phyloP scores from a whole-genome alignment of 148 eudicot species.

The Heliosperma pusillum region DNA sequence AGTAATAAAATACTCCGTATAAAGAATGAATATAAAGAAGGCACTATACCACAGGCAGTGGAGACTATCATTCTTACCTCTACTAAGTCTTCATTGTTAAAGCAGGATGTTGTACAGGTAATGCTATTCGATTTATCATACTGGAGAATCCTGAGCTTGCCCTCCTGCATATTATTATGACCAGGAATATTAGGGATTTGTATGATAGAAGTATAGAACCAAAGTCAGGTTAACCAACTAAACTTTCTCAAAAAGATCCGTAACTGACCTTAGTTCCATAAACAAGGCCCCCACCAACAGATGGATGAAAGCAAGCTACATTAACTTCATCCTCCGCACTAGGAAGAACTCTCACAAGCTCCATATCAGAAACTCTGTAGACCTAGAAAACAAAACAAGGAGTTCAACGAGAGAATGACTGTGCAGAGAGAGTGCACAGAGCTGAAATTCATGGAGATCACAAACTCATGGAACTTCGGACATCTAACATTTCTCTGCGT shows the following conservation, averaged over 20 bases:
- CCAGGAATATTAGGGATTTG: slow-evolving; percentile 12
- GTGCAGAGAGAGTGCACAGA: neutral
- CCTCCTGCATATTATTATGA: slow-evolving; percentile 58
- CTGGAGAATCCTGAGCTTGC: slow-evolving; percentile 90
- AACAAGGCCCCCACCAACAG: slow-evolving; percentile 85
- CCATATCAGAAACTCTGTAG: slow-evolving; percentile 96
- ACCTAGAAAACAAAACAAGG: slow-evolving; percentile 44
- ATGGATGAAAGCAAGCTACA: slow-evolving; percentile 99
- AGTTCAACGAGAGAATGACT: slow-evolving; percentile 3
- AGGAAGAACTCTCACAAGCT: slow-evolving; percentile 95
- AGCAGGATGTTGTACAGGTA: slow-evolving; percentile 39
- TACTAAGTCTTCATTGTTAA: slow-evolving; percentile 59
- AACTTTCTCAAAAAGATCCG: neutral
- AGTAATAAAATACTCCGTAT: neutral
- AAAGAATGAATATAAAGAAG: neutral
- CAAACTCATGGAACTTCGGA: neutral
- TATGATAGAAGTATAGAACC: neutral
- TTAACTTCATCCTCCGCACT: slow-evolving; percentile 99
- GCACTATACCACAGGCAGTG: neutral
- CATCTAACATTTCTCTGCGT: neutral
- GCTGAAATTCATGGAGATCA: neutral
- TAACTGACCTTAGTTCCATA: slow-evolving; percentile 89
- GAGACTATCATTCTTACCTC: slow-evolving; percentile 46
- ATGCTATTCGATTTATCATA: slow-evolving; percentile 46
- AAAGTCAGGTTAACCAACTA: neutral